Evolutionary conservation across 1,284 basidiomycete genomes (phyloP), one percentile per base, ranked within the genome.

Genomic region (Cutaneotrichosporon cutaneum): DNA sequence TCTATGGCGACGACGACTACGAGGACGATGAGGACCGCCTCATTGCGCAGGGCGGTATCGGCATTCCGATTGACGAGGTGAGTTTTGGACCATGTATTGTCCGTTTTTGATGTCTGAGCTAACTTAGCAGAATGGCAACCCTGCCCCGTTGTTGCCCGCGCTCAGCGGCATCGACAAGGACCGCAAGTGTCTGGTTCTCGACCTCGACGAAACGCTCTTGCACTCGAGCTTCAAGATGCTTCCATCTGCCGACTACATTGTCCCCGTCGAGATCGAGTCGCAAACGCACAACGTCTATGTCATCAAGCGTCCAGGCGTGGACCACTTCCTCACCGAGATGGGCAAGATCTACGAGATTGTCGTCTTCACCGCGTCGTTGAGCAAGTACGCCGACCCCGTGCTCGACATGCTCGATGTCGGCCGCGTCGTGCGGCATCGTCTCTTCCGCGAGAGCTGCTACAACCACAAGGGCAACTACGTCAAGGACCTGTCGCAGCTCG

Each of bases 401-500:
- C 82, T 99, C 60, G 96, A 99, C 82, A 96, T 95, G 79, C 85
- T 99, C 54, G 95, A 99, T 75, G 85, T 90, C 26, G 88, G 94
- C 77, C 88, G 87, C 57, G 92, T 94, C 9, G 94, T 99, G 27
- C 83, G 90, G n/a, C 95, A 99, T 78, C 86, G 96, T 60, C 81
- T 99, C 58, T 99, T 99, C 87, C 85, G 95, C 62, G 95, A 99
- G 82, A 94, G 92, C 73, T 99, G 95, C 81, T 98, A 97, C 81
- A 98, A 98, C 77, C 96, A 99, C 81, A 90, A 90, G 80, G 96
- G 96, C 58, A 99, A 96, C 82, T 99, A 98, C 77, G 96, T 99
- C 80, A 99, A 99, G 92, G 96, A 99, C 80, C 84, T 99, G 36
- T 97, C 93, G 47, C 96, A 98, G 80, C 84, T 99, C 45, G 95